These are phyloP conservation scores for Neurospora tetraspora DNA, from an alignment of 495 filamentous ascomycete genomes.

Conservation along the genomic window DNA sequence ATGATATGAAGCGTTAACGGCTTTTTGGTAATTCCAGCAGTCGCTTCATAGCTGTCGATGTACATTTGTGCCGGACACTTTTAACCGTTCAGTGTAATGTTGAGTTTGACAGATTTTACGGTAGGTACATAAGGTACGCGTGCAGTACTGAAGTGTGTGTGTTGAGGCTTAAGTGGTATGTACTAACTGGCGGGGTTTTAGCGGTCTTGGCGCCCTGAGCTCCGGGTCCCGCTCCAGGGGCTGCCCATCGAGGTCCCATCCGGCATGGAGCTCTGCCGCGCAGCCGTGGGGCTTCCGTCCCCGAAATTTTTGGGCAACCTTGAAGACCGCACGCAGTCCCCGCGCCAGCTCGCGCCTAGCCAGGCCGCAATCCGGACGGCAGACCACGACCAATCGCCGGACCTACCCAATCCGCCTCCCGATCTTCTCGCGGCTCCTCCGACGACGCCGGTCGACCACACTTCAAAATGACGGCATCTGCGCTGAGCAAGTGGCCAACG, in stretches of 20 bases:
- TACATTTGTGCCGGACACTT: neutral
- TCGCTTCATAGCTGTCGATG: neutral
- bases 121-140: neutral
- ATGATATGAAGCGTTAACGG: neutral
- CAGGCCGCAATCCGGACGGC: neutral
- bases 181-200: neutral
- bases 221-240: neutral
- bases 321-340: neutral
- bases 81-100: no score
- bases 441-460: neutral
- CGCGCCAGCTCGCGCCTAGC: neutral
- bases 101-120: neutral
- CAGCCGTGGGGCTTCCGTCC: neutral
- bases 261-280: neutral
- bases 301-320: neutral
- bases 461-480: conserved; percentile 9
- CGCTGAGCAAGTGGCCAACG: conserved; percentile 14
- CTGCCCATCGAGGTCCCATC: neutral
- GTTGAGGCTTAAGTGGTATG: neutral
- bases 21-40: neutral
- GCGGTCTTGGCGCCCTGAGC: neutral
- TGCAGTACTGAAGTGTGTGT: neutral
- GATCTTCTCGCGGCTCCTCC: neutral
- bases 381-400: neutral
- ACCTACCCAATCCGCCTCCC: neutral